Evolutionary conservation across 2,329 filamentous ascomycete species (phyloP), one percentile per base, ranked within the genome.

Genomic region (Hymenoscyphus linearis): DNA sequence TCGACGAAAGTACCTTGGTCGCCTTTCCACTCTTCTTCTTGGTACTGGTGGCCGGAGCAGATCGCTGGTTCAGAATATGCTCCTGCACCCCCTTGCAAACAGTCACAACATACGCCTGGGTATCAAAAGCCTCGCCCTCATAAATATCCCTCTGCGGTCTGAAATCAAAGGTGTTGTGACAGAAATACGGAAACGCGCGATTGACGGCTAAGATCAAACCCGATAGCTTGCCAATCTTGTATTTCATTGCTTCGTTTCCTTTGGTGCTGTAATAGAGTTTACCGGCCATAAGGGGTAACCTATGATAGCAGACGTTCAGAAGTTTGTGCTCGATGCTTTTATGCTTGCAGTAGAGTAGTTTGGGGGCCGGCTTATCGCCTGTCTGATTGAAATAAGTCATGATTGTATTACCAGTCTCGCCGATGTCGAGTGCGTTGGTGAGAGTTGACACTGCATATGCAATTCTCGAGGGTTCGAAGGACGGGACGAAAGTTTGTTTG

Each of bases 141-240:
- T 13, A n/a, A 22, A 37, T 16, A 13, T 37, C 37, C 2, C 13
- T 14, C 22, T 53, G 12, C 12, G 44, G 34, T 18, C 31, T 26
- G n/a, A 62, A 62, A 34, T 59, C 53, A 54, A 59, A 62, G 36
- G 56, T 59, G n/a, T 57, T 47, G 57, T 62, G 37, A 40, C 37
- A 50, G 34, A 62, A 62, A 56, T 55, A 56, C 9, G 60, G 60
- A 56, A 62, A 62, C 12, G 57, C 27, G 4, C 52, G 50, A 31
- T 62, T 59, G 18, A 62, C 34, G 7, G 37, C 27, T 9, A 13
- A 7, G 14, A 62, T 56, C 47, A 40, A 59, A 10, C 18, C n/a
- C 31, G 25, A 18, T 18, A 52, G 22, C n/a, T 57, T 50, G 26
- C 26, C 34, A 27, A 36, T 57, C 40, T 44, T n/a, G 22, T 37